These are phyloP conservation scores for Rhodotorula toruloides DNA, from an alignment of 768 basidiomycete species.

Conservation along the genomic window DNA sequence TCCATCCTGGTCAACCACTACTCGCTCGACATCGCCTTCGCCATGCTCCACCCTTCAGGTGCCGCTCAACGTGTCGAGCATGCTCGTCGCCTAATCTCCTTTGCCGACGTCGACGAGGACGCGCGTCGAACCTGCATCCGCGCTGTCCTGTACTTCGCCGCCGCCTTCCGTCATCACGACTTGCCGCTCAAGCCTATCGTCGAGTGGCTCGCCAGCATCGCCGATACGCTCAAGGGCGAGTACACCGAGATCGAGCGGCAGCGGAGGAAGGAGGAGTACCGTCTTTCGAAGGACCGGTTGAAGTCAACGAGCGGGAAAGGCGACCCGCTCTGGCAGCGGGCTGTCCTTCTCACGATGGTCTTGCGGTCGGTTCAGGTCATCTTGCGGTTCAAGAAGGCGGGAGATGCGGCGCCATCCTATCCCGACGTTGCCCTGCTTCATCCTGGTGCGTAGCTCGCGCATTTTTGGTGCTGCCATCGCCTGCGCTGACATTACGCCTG, in stretches of 20 bases:
- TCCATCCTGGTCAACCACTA: conserved; percentile 80
- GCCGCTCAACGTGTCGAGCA: conserved; percentile 57
- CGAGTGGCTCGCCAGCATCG: conserved; percentile 63
- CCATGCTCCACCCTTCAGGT: conserved; percentile 60
- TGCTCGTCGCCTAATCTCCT: conserved; percentile 63
- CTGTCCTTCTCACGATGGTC: conserved; percentile 51
- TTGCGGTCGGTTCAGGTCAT: conserved; percentile 59
- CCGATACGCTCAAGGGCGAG: conserved; percentile 57
- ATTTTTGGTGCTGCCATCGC: not conserved
- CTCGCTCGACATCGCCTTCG: conserved; percentile 63
- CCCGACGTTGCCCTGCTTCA: conserved; percentile 62
- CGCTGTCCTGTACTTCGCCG: conserved; percentile 65
- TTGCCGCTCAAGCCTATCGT: conserved; percentile 56
- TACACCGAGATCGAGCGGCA: conserved; percentile 47
- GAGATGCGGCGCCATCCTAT: conserved; percentile 49
- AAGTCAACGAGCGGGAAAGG: conserved; percentile 16
- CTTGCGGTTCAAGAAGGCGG: conserved; percentile 44
- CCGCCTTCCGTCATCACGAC: conserved; percentile 57
- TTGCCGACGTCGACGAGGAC: conserved; percentile 59
- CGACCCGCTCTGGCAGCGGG: conserved; percentile 42
- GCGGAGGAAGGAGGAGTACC: conserved; percentile 31
- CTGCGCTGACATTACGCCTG: conserved; percentile 1
- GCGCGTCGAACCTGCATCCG: conserved; percentile 69
- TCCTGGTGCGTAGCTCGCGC: conserved; percentile 50
- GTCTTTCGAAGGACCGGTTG: not conserved